phyloP scores from a whole-genome alignment of 139 green algal genomes.

The Eudorina sp. region DNA sequence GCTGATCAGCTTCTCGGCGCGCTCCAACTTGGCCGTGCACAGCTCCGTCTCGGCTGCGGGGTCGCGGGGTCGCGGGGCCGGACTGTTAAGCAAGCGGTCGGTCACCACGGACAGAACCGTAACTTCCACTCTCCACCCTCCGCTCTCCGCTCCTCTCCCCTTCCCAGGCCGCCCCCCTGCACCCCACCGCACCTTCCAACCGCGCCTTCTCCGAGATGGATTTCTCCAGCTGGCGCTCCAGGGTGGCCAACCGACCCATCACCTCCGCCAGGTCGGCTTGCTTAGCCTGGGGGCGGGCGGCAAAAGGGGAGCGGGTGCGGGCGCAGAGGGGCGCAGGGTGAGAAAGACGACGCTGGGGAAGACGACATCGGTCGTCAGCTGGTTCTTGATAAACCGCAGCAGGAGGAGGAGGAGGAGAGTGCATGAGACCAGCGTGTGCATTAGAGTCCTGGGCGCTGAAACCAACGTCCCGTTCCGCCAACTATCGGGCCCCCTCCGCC shows the following conservation, averaged over 20 bases:
- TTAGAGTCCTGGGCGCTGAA: too few species aligned
- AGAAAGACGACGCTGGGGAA: too few species aligned
- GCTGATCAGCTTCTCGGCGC: slow-evolving; percentile 84
- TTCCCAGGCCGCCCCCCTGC: not conserved
- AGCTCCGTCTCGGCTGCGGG: slow-evolving; percentile 74
- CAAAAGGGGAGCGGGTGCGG: too few species aligned
- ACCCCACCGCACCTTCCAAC: slow-evolving; percentile 61
- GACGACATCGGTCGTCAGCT: too few species aligned
- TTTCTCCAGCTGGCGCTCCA: slow-evolving; percentile 76
- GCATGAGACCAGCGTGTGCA: too few species aligned
- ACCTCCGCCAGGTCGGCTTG: slow-evolving; percentile 81
- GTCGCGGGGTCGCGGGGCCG: not conserved
- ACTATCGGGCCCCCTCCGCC: too few species aligned
- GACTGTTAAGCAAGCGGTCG: too few species aligned
- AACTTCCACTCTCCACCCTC: not conserved
- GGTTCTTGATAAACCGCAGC: too few species aligned
- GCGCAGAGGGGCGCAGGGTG: too few species aligned
- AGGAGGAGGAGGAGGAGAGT: too few species aligned
- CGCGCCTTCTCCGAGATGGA: slow-evolving; percentile 68
- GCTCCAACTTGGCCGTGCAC: slow-evolving; percentile 82
- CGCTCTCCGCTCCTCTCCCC: not conserved
- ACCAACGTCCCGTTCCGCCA: too few species aligned
- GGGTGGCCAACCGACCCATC: slow-evolving; percentile 79
- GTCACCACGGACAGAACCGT: too few species aligned
- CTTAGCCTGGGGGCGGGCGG: slow-evolving; percentile 77